Percentiles rank a stretch among this genome's conserved stretches.
These are phyloP conservation scores for Orobanche coerulescens DNA, from an alignment of 257 asterid genomes.

Conservation along the genomic window DNA sequence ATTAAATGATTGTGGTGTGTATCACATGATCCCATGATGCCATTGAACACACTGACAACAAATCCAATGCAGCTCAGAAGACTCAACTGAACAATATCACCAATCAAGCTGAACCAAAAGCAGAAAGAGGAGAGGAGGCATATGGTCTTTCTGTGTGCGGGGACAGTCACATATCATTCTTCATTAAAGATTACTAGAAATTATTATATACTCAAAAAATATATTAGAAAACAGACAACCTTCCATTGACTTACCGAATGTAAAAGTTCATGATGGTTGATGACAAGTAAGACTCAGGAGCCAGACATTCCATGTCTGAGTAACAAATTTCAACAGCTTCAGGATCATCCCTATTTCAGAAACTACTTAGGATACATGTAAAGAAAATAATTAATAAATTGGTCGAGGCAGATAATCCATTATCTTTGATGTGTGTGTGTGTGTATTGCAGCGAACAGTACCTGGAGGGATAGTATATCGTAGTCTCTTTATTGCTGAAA, in stretches of 20 bases:
- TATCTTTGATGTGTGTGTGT: constrained; percentile 1
- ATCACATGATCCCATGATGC: background rate
- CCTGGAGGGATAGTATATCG: constrained; percentile 86
- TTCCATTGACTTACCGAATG: constrained; percentile 52
- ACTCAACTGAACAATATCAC: constrained; percentile 7
- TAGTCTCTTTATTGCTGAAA: constrained; percentile 42
- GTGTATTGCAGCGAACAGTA: constrained; percentile 23
- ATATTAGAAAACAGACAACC: background rate
- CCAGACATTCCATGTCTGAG: constrained; percentile 72
- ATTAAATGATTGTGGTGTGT: background rate
- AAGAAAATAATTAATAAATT: constrained; percentile 2
- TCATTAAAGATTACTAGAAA: background rate
- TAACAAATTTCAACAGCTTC: constrained; percentile 55
- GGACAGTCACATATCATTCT: background rate
- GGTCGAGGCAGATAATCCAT: background rate
- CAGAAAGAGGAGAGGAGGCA: constrained; percentile 13
- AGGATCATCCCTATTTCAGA: constrained; percentile 63
- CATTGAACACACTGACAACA: constrained; percentile 6
- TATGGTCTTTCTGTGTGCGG: background rate
- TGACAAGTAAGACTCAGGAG: constrained; percentile 69
- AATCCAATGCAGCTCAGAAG: constrained; percentile 6
- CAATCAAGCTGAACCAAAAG: constrained; percentile 18
- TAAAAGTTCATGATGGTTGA: constrained; percentile 87
- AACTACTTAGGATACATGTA: constrained; percentile 21
- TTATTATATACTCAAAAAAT: background rate